Conservation (phyloP, 768 basidiomycete species). For the Tricholomella constricta region DNA sequence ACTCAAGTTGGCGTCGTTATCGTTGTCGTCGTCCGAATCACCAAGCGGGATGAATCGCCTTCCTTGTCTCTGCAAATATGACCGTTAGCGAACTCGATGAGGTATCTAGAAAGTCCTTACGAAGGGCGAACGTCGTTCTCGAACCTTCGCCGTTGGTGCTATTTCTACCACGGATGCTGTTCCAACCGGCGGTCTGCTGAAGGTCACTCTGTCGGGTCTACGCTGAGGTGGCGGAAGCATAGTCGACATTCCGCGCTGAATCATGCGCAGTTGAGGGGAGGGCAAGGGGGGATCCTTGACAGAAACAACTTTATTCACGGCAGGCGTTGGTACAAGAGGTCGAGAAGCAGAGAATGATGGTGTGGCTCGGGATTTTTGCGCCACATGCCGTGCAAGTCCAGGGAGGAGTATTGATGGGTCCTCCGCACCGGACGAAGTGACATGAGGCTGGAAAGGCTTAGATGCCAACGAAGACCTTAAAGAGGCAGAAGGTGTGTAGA, state of each 20-base stretch:
- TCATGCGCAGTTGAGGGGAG: neutral
- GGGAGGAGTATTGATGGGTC: neutral
- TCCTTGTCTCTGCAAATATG: slow-evolving; percentile 38
- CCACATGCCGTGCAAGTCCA: neutral
- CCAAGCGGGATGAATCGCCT: slow-evolving; percentile 50
- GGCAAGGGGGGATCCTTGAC: neutral
- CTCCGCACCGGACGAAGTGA: neutral
- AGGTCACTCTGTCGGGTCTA: neutral
- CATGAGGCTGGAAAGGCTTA: neutral
- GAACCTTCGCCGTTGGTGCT: slow-evolving; percentile 9
- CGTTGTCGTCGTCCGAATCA: slow-evolving; percentile 43
- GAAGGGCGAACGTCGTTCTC: slow-evolving; percentile 28
- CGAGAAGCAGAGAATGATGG: neutral
- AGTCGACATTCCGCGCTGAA: neutral
- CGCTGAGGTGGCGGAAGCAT: neutral
- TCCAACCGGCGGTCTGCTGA: neutral
- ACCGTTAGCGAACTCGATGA: neutral
- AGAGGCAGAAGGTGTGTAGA: neutral
- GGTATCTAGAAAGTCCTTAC: slow-evolving; percentile 16
- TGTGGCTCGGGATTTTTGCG: neutral
- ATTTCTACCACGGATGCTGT: neutral
- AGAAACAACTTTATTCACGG: neutral
- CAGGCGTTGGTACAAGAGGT: neutral
- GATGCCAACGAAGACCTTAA: neutral
- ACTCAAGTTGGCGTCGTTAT: slow-evolving; percentile 7